Evolutionary conservation across 192 early-diverging fungal genomes (phyloP).

Genomic region (Coemansia sp.): DNA sequence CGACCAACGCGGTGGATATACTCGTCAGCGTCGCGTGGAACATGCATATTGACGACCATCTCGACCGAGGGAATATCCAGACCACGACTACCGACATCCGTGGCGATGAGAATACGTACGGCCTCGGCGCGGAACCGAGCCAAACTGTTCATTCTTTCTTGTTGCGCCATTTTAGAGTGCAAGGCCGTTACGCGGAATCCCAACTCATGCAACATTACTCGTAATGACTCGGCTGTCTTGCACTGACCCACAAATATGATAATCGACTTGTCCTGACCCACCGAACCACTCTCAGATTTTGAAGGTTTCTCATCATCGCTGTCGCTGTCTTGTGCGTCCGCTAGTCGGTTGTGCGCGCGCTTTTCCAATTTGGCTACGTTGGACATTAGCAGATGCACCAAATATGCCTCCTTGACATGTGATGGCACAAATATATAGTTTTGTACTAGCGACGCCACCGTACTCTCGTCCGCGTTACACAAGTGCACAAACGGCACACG

Average conservation of each 20-base stretch:
- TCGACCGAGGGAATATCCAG: slow-evolving; percentile 96
- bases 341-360: slow-evolving; percentile 25
- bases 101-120: slow-evolving; percentile 89
- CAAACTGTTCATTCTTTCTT: slow-evolving; percentile 85
- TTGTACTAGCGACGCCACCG: slow-evolving; percentile 87
- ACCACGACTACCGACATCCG: slow-evolving; percentile 97
- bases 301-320: background rate
- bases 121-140: slow-evolving; percentile 91
- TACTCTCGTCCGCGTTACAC: slow-evolving; percentile 58
- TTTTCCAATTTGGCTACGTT: slow-evolving; percentile 36
- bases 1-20: slow-evolving; percentile 99
- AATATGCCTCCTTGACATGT: slow-evolving; percentile 85
- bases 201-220: slow-evolving; percentile 88
- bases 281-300: background rate
- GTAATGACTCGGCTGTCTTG: slow-evolving; percentile 79
- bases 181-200: slow-evolving; percentile 87
- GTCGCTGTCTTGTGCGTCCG: slow-evolving; percentile 39
- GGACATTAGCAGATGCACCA: slow-evolving; percentile 71
- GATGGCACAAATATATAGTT: slow-evolving; percentile 93
- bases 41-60: slow-evolving; percentile 93
- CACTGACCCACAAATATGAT: slow-evolving; percentile 95
- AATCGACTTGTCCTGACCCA: slow-evolving; percentile 71
- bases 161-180: slow-evolving; percentile 93
- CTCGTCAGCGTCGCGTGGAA: slow-evolving; percentile 93
- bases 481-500: slow-evolving; percentile 46